phyloP scores from a whole-genome alignment of 2,329 filamentous ascomycete species.

The Westerdykella aurantiaca region DNA sequence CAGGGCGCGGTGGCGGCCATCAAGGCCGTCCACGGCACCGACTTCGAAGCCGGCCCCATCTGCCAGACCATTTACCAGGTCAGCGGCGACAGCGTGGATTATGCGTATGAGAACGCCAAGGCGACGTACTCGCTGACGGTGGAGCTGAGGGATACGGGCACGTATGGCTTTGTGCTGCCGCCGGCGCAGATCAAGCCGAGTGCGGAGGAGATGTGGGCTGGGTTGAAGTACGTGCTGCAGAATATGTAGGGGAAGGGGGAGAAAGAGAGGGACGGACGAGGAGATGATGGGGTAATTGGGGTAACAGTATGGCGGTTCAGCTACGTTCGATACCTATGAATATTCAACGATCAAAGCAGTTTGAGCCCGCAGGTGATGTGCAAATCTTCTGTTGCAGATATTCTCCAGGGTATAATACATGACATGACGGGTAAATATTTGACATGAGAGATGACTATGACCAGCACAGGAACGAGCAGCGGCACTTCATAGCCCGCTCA shows the following conservation, averaged over 20 bases:
- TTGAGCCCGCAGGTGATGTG: no score
- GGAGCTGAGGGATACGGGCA: constrained; percentile 47
- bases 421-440: no score
- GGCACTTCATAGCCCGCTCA: no score
- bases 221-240: constrained; percentile 12
- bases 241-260: background rate
- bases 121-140: constrained; percentile 45
- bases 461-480: no score
- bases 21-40: constrained; percentile 48
- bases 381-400: no score
- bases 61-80: constrained; percentile 59
- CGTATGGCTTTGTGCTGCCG: constrained; percentile 47
- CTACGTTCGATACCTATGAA: no score
- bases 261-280: background rate
- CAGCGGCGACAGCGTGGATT: constrained; percentile 43
- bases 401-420: no score
- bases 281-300: no score
- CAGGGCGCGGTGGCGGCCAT: constrained; percentile 49
- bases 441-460: no score
- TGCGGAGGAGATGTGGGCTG: constrained; percentile 45
- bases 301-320: no score
- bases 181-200: constrained; percentile 45
- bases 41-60: constrained; percentile 43
- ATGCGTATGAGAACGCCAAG: constrained; percentile 38
- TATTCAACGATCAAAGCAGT: no score